phyloP scores from a whole-genome alignment of 352 stramenopile genomes.

The Globisporangium takayamanum region DNA sequence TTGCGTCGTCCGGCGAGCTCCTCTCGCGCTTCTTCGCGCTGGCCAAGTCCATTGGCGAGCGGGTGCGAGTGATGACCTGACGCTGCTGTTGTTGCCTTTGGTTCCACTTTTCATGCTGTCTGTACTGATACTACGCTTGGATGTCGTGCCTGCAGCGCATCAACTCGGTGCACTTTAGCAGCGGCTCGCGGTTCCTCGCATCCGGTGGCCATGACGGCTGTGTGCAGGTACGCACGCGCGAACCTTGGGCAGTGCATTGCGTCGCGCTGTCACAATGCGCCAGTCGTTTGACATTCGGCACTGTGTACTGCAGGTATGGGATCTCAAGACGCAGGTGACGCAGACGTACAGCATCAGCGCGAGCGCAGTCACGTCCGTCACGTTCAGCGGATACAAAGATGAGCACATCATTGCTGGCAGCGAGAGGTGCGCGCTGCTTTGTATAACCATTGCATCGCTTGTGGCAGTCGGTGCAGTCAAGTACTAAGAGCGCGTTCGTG shows the following conservation, averaged over 20 bases:
- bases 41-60: constrained; percentile 27
- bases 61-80: constrained; percentile 18
- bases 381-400: constrained; percentile 70
- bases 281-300: too few relatives aligned
- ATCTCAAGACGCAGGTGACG: constrained; percentile 67
- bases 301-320: constrained; percentile 36
- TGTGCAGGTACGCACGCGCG: constrained; percentile 23
- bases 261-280: too few relatives aligned
- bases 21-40: constrained; percentile 62
- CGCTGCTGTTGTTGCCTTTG: neutral
- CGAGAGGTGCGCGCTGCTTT: constrained; percentile 28
- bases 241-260: neutral
- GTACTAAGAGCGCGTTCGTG: neutral
- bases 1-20: constrained; percentile 45
- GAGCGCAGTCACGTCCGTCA: constrained; percentile 53
- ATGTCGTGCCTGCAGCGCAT: constrained; percentile 28
- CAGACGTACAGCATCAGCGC: constrained; percentile 59
- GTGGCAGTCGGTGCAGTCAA: neutral
- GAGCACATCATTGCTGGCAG: constrained; percentile 66
- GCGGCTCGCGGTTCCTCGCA: constrained; percentile 59
- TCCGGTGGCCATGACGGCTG: constrained; percentile 51
- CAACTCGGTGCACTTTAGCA: constrained; percentile 64
- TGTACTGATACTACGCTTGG: neutral
- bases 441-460: neutral
- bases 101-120: neutral